phyloP scores from a whole-genome alignment of 352 stramenopile species.

The Phytophthora boehmeriae region DNA sequence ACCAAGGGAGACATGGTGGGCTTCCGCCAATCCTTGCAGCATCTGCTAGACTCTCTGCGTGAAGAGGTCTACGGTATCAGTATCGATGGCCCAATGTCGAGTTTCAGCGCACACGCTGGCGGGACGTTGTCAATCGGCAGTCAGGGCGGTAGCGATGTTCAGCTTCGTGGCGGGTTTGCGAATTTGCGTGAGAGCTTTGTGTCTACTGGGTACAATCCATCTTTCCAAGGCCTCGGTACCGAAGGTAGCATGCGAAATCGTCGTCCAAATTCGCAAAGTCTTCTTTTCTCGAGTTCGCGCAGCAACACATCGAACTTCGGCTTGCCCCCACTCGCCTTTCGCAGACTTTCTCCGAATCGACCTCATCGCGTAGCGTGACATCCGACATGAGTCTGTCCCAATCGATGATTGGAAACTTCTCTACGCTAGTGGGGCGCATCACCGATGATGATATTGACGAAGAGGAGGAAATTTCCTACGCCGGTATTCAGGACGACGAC shows the following conservation, averaged over 20 bases:
- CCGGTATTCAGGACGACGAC: conserved; percentile 41
- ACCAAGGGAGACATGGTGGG: conserved; percentile 80
- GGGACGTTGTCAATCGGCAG: conserved; percentile 11
- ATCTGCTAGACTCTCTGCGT: conserved; percentile 59
- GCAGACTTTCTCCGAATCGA: conserved; percentile 49
- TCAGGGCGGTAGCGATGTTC: conserved; percentile 15
- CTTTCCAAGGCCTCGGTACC: conserved; percentile 9
- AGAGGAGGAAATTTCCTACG: conserved; percentile 45
- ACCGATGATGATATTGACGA: conserved; percentile 68
- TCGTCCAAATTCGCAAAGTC: conserved; percentile 29
- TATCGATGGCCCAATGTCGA: conserved; percentile 22
- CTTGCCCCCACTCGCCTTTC: conserved; percentile 41
- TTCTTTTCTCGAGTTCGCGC: conserved; percentile 34
- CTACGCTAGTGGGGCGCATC: conserved; percentile 59
- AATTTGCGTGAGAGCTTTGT: conserved; percentile 47
- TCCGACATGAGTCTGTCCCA: conserved; percentile 75
- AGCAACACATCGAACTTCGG: conserved; percentile 45
- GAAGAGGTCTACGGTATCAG: conserved; percentile 77
- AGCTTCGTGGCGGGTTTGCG: conserved; percentile 40
- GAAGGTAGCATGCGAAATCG: conserved; percentile 28
- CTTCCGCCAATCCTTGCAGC: conserved; percentile 64
- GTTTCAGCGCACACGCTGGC: conserved; percentile 2
- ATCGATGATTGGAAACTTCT: conserved; percentile 81
- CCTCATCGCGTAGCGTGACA: conserved; percentile 38
- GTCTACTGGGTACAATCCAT: conserved; percentile 26